Evolutionary conservation across 139 green algal genomes (phyloP), one percentile per base, ranked within the genome.

Genomic region (Ostreobium quekettii): DNA sequence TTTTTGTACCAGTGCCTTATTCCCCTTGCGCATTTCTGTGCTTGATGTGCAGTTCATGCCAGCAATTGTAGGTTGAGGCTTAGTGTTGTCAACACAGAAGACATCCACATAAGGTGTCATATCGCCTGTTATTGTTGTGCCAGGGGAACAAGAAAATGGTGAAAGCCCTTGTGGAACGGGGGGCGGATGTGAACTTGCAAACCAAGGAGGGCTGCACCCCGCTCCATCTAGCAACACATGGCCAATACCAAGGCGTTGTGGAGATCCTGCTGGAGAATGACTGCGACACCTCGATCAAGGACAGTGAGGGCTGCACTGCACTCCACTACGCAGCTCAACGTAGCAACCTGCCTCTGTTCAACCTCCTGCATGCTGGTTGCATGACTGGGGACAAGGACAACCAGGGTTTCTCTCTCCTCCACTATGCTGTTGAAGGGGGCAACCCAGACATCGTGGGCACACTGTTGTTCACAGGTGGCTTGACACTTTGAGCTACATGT

Each of bases 361-460:
- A 36, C 28, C 29, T 62, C n/a, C 30, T 61, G 24, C 58, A 60
- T 36, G 30, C 7, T 31, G 30, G 30, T 5, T 66, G 59, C 59
- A 66, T 19, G 29, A 42, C 47, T 19, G 19, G 24, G 6, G 59
- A 66, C 8, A 66, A 66, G 7, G 59, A 66, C 59, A 66, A 66
- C 6, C 8, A 30, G 11, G 59, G 59, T 8, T 66, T 47, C 53
- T 67, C 49, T 36, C 46, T 78, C 33, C 48, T 78, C 48, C 72
- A 78, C 33, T 70, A 78, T 62, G 72, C 72, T 11, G 72, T 78
- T 48, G 66, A 69, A 22, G 72, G 72, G 15, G 72, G 72, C 57
- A 78, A 65, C 35, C 6, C 38, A 32, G 64, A 73, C 11, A 77
- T 78, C 33, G 69, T 77, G 24, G 22, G 38, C 26, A 46, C 22